Conservation (phyloP, 2,329 filamentous ascomycete genomes). For the Massarina eburnea region DNA sequence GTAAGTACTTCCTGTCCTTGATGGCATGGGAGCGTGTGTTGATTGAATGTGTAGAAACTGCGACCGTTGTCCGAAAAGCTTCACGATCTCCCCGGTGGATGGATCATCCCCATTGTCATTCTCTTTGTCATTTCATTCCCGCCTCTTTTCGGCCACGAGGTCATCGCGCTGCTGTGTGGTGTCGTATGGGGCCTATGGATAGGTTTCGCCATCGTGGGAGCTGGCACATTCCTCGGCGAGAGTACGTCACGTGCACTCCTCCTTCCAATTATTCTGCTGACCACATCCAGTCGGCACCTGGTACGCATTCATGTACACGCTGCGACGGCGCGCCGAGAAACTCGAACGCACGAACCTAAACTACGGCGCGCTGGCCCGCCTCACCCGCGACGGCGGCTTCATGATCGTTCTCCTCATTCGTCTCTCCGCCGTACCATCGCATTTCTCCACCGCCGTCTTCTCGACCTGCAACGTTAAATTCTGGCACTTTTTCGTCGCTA, state of each 20-base stretch:
- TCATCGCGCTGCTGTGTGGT: constrained; percentile 38
- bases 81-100: constrained; percentile 38
- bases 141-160: constrained; percentile 38
- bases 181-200: constrained; percentile 39
- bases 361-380: constrained; percentile 38
- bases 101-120: constrained; percentile 38
- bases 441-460: constrained; percentile 40
- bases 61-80: constrained; percentile 39
- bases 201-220: constrained; percentile 37
- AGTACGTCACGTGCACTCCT: constrained; percentile 16
- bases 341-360: constrained; percentile 40
- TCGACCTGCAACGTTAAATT: constrained; percentile 42
- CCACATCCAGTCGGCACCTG: constrained; percentile 33
- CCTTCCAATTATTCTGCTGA: constrained; percentile 9
- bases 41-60: constrained; percentile 24
- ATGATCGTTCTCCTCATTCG: constrained; percentile 39
- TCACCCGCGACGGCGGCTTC: constrained; percentile 39
- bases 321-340: constrained; percentile 32
- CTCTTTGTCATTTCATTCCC: constrained; percentile 39
- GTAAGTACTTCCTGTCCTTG: constrained; percentile 14
- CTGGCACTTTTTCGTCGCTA: constrained; percentile 38
- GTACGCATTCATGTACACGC: constrained; percentile 38
- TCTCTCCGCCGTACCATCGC: constrained; percentile 36
- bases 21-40: constrained; percentile 3
- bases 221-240: constrained; percentile 39